phyloP scores from a whole-genome alignment of 2,329 filamentous ascomycete species.

The Colletotrichum cordylinicola region DNA sequence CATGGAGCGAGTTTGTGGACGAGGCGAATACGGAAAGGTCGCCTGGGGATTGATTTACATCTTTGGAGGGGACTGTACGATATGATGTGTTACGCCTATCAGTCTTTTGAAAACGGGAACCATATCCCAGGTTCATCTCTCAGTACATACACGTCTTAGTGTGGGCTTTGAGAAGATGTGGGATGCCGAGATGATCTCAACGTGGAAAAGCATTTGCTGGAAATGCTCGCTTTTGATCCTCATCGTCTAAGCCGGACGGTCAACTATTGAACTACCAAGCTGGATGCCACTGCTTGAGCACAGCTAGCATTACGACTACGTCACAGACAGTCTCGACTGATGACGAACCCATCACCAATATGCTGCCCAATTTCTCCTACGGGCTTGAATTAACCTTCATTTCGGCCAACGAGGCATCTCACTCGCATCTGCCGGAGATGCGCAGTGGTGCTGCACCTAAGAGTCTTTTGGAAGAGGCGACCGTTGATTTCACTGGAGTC shows the following conservation, averaged over 20 bases:
- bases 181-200: background rate
- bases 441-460: too few species aligned
- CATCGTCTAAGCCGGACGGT: background rate
- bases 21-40: slow-evolving; percentile 42
- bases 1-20: slow-evolving; percentile 51
- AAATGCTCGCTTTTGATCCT: background rate
- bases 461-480: too few species aligned
- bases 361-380: too few species aligned
- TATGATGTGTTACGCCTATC: background rate
- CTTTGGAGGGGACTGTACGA: background rate
- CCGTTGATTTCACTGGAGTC: background rate
- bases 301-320: background rate
- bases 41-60: slow-evolving; percentile 25
- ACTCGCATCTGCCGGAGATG: too few species aligned
- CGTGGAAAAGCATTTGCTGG: background rate
- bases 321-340: background rate
- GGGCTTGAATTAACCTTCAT: too few species aligned
- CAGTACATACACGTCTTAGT: background rate
- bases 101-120: background rate
- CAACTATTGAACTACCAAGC: background rate
- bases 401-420: too few species aligned
- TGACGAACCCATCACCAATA: background rate
- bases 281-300: background rate
- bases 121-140: background rate
- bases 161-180: background rate